Evolutionary conservation across 202 grass and related monocot genomes (phyloP), one percentile per base, ranked within the genome.

Genomic region (Bolboschoenoplectus hybrid): DNA sequence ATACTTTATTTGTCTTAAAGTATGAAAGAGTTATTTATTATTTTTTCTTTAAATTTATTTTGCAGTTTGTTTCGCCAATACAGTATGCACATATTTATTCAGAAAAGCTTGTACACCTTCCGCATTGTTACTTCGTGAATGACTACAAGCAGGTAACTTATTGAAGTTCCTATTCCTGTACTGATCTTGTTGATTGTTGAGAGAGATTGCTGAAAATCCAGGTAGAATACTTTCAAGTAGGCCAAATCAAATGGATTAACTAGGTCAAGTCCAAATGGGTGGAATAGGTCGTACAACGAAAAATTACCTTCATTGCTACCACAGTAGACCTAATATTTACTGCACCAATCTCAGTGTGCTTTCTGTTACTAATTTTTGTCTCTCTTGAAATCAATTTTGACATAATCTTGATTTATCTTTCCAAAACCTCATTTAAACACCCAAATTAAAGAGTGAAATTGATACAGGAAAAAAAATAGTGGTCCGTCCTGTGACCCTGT

Each of bases 61-160:
- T 89, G 90, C 89, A 97, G 94, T 97, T 97, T 86, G 94, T 97
- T 87, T 97, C 94, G 58, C 94, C 94, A 53, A 83, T 80, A 65
- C 68, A 80, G 63, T 91, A 91, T 83, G 81, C 94, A 34, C 88
- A 94, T 84, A 92, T 97, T 74, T 97, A 97, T 68, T 97, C 94
- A 34, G 94, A 97, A 85, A 97, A 97, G 75, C 90, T 97, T 35
- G 91, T 97, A 9, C 92, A 94, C 82, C 88, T 97, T 43, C 94
- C 94, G 82, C 94, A 97, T 86, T 97, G 94, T 71, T 97, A 97
- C 85, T 97, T 97, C 85, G 94, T 94, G 49, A 94, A 94, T n/a
- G 94, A 97, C 81, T 97, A 97, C 85, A 97, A 97, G 67, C 90
- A 94, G 90, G 94, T 97, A 85, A 45, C 20, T 61, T 83, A 35